Base-by-base conservation (phyloP, 2,329 filamentous ascomycete species). In the Hymenotorrendiella dingleyae region DNA sequence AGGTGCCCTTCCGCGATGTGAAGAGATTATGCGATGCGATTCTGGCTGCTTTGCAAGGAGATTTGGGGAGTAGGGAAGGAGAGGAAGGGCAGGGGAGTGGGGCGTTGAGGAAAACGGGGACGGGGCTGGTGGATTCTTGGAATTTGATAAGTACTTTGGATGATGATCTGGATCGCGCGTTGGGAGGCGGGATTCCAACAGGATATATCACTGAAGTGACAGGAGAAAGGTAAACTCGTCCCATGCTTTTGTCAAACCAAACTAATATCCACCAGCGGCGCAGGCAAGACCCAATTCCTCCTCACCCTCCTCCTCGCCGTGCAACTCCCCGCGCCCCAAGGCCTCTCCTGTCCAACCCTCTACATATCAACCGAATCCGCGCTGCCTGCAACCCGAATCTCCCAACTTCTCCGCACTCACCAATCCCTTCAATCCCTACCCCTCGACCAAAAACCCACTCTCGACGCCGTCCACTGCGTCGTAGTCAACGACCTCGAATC, bases 341-440 rank as follows among this genome's bases (percentile, higher is more conserved):
- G 87, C 5, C 73, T 89, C 0, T 76, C 76, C 27, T 80, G 80
- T 47, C 75, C 80, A n/a, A 84, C 87, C 1, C 73, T 98, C 26
- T 98, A 98, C 70, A 86, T 98, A 57, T 94, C 90, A 1, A 97
- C 93, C 32, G 93, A 98, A 67, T 82, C 88, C 0, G 73, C 86
- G 1, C 76, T 98, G 2, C 81, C 89, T 16, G 97, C 91, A 5
- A 77, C 70, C 3, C 86, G 93, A 16, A 78, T 98, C 0, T 68
- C 79, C 0, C 89, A 97, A 63, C 80, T 98, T 49, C 75, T 96
- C 1, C 62, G 70, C 19, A 70, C 69, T 34, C 80, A 94, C 62
- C 80, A 83, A 0, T 59, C 71, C 37, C 71, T 94, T 44, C 63
- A 20, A 55, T 55, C 17, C 59, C 76, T 12, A 52, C 54, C 17